Percentiles rank a stretch among this genome's conserved stretches.
Evolutionary conservation across 2,329 filamentous ascomycete species (phyloP).

Genomic region (Fusarium brevicatenulatum): DNA sequence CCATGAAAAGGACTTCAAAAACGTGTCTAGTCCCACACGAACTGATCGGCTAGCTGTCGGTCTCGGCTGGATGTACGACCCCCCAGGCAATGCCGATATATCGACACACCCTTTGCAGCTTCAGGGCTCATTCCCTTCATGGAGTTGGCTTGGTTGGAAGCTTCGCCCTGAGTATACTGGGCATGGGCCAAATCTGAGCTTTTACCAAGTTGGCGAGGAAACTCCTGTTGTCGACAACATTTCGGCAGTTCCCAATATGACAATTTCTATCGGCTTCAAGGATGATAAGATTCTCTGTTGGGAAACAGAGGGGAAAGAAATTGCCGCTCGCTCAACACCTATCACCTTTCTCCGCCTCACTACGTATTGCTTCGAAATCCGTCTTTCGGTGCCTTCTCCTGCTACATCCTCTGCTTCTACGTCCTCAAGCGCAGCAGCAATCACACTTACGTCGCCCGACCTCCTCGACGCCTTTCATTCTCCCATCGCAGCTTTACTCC

Average conservation of each 20-base stretch:
- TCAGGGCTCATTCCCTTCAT: slow-evolving; percentile 48
- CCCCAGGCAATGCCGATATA: slow-evolving; percentile 30
- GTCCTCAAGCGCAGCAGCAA: slow-evolving; percentile 15
- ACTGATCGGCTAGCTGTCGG: slow-evolving; percentile 50
- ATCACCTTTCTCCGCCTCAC: slow-evolving; percentile 49
- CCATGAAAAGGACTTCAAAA: slow-evolving; percentile 47
- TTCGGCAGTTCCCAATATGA: slow-evolving; percentile 47
- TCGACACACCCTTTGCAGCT: slow-evolving; percentile 43
- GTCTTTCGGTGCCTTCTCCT: slow-evolving; percentile 32
- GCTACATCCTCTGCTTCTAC: slow-evolving; percentile 18
- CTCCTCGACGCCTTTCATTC: slow-evolving; percentile 35
- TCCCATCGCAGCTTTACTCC: slow-evolving; percentile 36
- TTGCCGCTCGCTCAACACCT: slow-evolving; percentile 40
- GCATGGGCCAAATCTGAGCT: slow-evolving; percentile 45
- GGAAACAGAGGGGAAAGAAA: slow-evolving; percentile 50
- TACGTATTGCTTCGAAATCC: slow-evolving; percentile 49
- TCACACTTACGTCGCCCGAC: slow-evolving; percentile 37
- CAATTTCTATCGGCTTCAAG: slow-evolving; percentile 50
- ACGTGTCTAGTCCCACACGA: slow-evolving; percentile 42
- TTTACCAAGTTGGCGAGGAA: slow-evolving; percentile 46
- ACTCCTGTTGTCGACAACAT: slow-evolving; percentile 44
- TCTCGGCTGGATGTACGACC: slow-evolving; percentile 49
- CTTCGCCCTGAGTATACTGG: slow-evolving; percentile 40
- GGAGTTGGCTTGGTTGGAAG: slow-evolving; percentile 53
- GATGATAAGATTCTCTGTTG: slow-evolving; percentile 49